Evolutionary conservation across 106 monocot genomes (phyloP).

Genomic region (Dendrobium huoshanense): DNA sequence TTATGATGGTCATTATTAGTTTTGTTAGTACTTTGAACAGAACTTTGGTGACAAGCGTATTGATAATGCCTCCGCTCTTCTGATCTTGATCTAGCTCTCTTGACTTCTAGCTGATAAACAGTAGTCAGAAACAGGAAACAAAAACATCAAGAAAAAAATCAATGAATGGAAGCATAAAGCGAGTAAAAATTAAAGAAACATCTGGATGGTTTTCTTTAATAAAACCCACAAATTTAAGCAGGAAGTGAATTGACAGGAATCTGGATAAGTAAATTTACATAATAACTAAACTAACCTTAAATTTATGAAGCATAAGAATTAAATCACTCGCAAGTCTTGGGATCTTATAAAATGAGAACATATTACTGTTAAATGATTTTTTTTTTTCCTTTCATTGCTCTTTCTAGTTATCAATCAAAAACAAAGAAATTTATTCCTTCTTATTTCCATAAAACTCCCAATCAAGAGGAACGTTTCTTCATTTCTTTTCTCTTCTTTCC

Average conservation of each 20-base stretch:
- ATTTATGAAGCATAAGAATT: neutral
- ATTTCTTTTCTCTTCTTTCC: neutral
- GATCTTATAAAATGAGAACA: neutral
- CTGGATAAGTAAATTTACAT: neutral
- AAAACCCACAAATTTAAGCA: neutral
- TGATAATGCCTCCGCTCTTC: constrained; percentile 10
- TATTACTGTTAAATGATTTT: neutral
- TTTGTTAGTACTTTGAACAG: neutral
- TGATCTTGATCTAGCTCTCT: constrained; percentile 41
- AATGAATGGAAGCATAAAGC: neutral
- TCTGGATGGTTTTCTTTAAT: neutral
- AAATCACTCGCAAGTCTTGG: neutral
- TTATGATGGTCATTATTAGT: neutral
- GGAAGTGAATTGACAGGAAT: neutral
- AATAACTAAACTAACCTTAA: neutral
- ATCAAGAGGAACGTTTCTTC: neutral
- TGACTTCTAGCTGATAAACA: constrained; percentile 52
- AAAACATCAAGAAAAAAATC: neutral
- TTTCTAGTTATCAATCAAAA: neutral
- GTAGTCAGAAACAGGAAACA: neutral
- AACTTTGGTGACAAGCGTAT: neutral
- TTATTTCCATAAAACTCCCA: neutral
- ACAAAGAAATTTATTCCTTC: neutral
- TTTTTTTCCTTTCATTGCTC: neutral
- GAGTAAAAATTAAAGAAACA: neutral